Base-by-base conservation (phyloP, 2,329 filamentous ascomycete genomes). In the Venturia aucupariae region DNA sequence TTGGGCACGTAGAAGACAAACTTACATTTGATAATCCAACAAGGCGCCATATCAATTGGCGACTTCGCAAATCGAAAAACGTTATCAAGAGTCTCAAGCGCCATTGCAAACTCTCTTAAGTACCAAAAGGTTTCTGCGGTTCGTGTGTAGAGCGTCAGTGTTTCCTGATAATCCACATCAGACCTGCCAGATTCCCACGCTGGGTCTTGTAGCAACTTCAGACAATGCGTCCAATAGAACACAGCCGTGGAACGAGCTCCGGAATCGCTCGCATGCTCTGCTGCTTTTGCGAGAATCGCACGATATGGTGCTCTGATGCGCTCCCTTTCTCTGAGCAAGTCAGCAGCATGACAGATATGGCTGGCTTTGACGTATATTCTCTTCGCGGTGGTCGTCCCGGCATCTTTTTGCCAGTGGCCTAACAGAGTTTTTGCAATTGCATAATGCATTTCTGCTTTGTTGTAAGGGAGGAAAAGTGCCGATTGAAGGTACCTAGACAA, bases 121-220 rank as follows among this genome's bases (percentile, higher is more conserved):
- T 90, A 91, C 71, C 92, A 85, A 69, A 90, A 88, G 72, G 90
- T 91, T 73, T 96, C 92, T 3, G 92, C 90, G 4, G 90, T 86
- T 63, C 89, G 86, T 4, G 92, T 86, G 72, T 90, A 87, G 2
- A 96, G 80, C 67, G 88, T 86, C 67, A 95, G 80, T 0, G 92
- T 96, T 76, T 97, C 93, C 13, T 91, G 86, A 70, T 96, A 96
- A 57, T 86, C 88, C 0, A 89, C 87, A 72, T 97, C 93, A 5
- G 84, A 81, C 17, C 78, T 75, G 7, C 79, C 80, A 7, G 66
- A 60, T 51, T 84, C 80, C 93, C 93, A 97, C 0, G 90, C 86
- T 63, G 90, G 78, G 7, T 87, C 80, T 72, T 96, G 92, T 17
- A 97, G 80, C n/a, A 97, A 81, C 11, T 82, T 81, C 57, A 96